Evolutionary conservation across 495 filamentous ascomycete genomes (phyloP).

Genomic region (Rhizodiscina lignyota): DNA sequence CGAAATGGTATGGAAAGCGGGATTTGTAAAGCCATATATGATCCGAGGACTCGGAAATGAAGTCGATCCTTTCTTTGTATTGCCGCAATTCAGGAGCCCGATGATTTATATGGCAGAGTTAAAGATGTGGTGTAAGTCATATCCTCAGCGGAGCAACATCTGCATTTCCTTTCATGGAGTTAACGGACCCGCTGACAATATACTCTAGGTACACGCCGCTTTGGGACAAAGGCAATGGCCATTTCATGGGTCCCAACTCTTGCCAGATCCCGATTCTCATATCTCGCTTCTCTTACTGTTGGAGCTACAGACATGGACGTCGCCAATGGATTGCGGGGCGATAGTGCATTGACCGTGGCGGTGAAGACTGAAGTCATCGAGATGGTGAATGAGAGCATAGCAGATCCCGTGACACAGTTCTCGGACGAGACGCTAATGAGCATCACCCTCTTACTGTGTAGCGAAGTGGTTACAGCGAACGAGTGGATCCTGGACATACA

Average conservation of each 20-base stretch:
- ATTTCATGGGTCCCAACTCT: not conserved
- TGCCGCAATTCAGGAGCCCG: not conserved
- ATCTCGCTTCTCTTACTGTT: not conserved
- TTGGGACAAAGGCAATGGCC: not conserved
- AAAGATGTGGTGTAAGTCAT: not conserved
- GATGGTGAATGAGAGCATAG: not conserved
- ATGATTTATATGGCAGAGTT: not conserved
- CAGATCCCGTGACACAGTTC: not conserved
- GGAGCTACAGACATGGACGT: not conserved
- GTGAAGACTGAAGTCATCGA: not conserved
- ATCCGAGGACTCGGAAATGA: not conserved
- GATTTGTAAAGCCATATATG: too few species aligned
- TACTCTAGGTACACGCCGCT: not conserved
- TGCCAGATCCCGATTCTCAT: not conserved
- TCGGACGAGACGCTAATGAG: slow-evolving; percentile 10
- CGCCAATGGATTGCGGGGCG: not conserved
- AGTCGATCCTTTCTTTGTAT: not conserved
- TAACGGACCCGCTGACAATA: too few species aligned
- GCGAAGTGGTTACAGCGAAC: not conserved
- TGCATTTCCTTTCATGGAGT: too few species aligned
- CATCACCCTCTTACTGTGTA: slow-evolving; percentile 15
- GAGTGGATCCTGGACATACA: not conserved
- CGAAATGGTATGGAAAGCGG: too few species aligned
- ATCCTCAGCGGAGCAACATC: too few species aligned
- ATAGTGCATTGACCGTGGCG: not conserved